Percentiles rank a stretch among this genome's conserved stretches.
phyloP scores from a whole-genome alignment of 2,329 filamentous ascomycete genomes.

The Fusarium sp. region DNA sequence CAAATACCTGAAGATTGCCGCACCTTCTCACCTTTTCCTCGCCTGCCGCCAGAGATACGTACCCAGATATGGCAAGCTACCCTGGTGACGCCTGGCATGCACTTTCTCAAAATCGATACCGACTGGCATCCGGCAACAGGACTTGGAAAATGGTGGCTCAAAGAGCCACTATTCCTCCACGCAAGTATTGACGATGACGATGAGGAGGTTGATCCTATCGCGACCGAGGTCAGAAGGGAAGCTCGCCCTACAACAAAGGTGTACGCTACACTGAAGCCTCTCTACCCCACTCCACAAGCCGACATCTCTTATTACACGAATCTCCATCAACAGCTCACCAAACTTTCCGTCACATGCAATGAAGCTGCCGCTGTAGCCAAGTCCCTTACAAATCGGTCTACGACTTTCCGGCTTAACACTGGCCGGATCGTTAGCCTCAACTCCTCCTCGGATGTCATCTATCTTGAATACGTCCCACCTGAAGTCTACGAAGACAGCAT shows the following conservation, averaged over 20 bases:
- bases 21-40: conserved; percentile 48
- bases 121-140: conserved; percentile 22
- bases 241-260: conserved; percentile 26
- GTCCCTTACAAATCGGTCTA: conserved; percentile 35
- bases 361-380: conserved; percentile 44
- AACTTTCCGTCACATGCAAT: conserved; percentile 44
- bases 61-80: conserved; percentile 51
- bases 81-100: conserved; percentile 50
- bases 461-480: conserved; percentile 51
- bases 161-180: conserved; percentile 2
- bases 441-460: conserved; percentile 48
- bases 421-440: conserved; percentile 49
- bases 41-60: conserved; percentile 52
- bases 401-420: conserved; percentile 42
- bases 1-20: conserved; percentile 48
- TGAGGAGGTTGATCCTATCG: conserved; percentile 37
- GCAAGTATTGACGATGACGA: conserved; percentile 21
- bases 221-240: conserved; percentile 43
- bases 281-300: conserved; percentile 46
- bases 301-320: conserved; percentile 51
- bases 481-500: conserved; percentile 45
- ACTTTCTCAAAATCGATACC: conserved; percentile 50
- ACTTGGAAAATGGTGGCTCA: conserved; percentile 43
- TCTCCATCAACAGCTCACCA: conserved; percentile 46
- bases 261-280: conserved; percentile 40